phyloP scores from a whole-genome alignment of 2,329 filamentous ascomycete species.

The Trichoderma sp. region DNA sequence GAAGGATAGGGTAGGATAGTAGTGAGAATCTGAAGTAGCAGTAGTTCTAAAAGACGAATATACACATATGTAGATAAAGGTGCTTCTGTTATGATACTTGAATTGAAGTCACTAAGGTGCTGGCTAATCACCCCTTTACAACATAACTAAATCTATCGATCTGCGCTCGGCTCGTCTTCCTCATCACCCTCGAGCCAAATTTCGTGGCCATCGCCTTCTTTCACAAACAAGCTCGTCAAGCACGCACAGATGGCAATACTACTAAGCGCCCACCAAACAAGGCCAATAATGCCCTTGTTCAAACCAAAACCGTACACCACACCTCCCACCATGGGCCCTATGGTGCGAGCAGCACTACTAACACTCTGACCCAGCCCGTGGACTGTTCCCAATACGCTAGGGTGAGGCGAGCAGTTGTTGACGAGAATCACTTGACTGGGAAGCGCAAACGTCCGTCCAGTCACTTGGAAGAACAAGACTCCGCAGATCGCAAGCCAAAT shows the following conservation, averaged over 20 bases:
- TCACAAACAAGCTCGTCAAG: conserved; percentile 53
- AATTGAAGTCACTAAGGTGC: background rate
- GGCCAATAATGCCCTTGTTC: conserved; percentile 54
- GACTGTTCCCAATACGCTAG: conserved; percentile 45
- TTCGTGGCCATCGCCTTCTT: conserved; percentile 63
- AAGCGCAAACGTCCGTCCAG: conserved; percentile 61
- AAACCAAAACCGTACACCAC: conserved; percentile 59
- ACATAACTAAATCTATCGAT: background rate
- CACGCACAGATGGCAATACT: conserved; percentile 48
- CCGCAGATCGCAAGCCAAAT: conserved; percentile 64
- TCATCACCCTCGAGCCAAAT: conserved; percentile 62
- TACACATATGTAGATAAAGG: background rate
- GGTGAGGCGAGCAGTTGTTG: conserved; percentile 49
- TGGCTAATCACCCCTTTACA: background rate
- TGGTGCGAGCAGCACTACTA: conserved; percentile 55
- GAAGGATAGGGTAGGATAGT: background rate
- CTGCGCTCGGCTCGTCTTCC: conserved; percentile 21
- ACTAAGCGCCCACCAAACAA: conserved; percentile 56
- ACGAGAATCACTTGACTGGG: conserved; percentile 47
- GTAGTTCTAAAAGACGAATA: background rate
- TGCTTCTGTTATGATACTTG: background rate
- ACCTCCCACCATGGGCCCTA: conserved; percentile 60
- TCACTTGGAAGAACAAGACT: conserved; percentile 63
- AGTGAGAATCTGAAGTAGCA: too few species aligned
- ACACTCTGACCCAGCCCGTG: conserved; percentile 57